Evolutionary conservation across 768 basidiomycete genomes (phyloP).

Genomic region (Tricholoma matsutake): DNA sequence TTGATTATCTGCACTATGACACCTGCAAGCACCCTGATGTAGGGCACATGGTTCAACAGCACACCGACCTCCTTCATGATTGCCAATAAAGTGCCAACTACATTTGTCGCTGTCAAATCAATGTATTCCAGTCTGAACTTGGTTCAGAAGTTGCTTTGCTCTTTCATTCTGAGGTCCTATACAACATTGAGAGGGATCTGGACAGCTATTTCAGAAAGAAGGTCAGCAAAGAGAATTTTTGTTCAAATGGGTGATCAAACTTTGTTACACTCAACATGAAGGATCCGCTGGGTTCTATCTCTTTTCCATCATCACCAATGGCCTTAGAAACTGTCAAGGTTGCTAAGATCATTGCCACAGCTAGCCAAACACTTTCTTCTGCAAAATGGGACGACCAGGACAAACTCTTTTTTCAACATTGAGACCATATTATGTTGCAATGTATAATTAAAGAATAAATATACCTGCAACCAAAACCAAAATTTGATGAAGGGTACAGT

Average conservation of each 20-base stretch:
- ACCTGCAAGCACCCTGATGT: too few species aligned
- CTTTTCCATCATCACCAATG: conserved; percentile 28
- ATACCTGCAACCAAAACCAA: conserved; percentile 26
- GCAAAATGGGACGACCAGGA: conserved; percentile 43
- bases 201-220: background rate
- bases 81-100: too few species aligned
- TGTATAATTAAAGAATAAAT: background rate
- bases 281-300: conserved; percentile 9
- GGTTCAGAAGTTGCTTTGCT: background rate
- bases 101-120: too few species aligned
- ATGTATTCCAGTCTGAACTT: background rate
- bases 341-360: conserved; percentile 17
- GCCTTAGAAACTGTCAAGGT: conserved; percentile 37
- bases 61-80: too few species aligned
- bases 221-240: background rate
- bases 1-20: too few species aligned
- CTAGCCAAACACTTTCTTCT: conserved; percentile 34
- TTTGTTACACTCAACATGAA: background rate
- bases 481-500: conserved; percentile 10
- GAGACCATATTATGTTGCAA: background rate
- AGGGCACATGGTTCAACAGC: too few species aligned
- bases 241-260: background rate
- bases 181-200: background rate
- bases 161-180: background rate
- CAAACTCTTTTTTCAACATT: conserved; percentile 26